Evolutionary conservation across 306 rosid species (phyloP).

Genomic region (Clitoria ternatea): DNA sequence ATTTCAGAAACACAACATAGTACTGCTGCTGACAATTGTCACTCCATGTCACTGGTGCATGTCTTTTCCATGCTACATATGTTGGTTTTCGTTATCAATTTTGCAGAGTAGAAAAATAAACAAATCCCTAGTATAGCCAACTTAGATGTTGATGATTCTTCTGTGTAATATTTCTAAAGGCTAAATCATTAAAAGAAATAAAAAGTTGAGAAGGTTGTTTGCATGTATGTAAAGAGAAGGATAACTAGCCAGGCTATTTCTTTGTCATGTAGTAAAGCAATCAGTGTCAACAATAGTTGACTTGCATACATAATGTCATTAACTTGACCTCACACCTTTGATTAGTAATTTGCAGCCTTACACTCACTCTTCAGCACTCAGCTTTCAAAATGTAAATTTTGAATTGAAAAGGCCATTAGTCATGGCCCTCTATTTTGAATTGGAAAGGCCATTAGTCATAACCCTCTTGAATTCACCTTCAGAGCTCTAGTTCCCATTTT

Average conservation of each 20-base stretch:
- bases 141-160: background rate
- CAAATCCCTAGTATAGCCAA: background rate
- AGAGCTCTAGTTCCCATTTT: background rate
- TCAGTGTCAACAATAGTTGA: background rate
- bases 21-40: background rate
- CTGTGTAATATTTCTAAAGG: background rate
- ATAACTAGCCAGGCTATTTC: background rate
- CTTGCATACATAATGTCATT: background rate
- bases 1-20: background rate
- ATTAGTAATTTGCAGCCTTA: background rate
- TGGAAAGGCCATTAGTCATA: background rate
- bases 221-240: background rate
- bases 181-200: background rate
- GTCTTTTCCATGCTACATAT: background rate
- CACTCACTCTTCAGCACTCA: background rate
- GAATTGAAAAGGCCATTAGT: background rate
- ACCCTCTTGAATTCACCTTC: background rate
- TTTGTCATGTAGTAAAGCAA: constrained; percentile 6
- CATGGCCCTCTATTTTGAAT: background rate
- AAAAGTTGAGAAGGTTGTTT: background rate
- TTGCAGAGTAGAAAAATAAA: background rate
- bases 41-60: background rate
- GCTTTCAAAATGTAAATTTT: constrained; percentile 1
- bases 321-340: background rate
- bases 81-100: background rate